Percentiles rank a stretch among this genome's conserved stretches.
Conservation (phyloP, 106 monocot genomes). For the Phalaenopsis equestris region DNA sequence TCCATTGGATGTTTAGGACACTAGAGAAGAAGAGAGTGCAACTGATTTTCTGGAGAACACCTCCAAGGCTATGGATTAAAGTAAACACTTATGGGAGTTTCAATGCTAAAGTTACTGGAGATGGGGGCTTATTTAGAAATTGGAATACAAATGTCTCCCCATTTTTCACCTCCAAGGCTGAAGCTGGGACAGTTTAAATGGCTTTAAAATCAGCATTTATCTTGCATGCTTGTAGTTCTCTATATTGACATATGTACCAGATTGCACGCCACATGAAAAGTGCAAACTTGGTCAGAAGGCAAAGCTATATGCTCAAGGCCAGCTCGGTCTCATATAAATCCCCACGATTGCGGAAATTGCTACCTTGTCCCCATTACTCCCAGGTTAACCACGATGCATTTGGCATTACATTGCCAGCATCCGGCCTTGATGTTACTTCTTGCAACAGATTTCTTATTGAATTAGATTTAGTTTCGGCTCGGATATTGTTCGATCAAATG, state of each 20-base stretch:
- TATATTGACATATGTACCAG: not conserved
- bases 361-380: not conserved
- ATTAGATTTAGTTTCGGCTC: constrained; percentile 14
- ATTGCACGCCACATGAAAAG: not conserved
- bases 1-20: too few species aligned
- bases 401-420: not conserved
- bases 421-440: not conserved
- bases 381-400: not conserved
- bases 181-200: too few species aligned
- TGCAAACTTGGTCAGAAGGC: not conserved
- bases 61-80: too few species aligned
- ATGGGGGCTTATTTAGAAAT: too few species aligned
- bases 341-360: not conserved
- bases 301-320: not conserved
- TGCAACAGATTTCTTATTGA: constrained; percentile 17
- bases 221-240: too few species aligned
- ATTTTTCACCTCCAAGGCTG: too few species aligned
- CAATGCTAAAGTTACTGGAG: too few species aligned
- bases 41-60: too few species aligned
- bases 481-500: constrained; percentile 46
- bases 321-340: not conserved
- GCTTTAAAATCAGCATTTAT: too few species aligned
- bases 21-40: too few species aligned
- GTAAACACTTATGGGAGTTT: too few species aligned
- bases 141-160: too few species aligned